A percentile compares a stretch with the other conserved stretches of the same genome.
Conservation (phyloP, 306 rosid genomes). For the Ammopiptanthus mongolicus region DNA sequence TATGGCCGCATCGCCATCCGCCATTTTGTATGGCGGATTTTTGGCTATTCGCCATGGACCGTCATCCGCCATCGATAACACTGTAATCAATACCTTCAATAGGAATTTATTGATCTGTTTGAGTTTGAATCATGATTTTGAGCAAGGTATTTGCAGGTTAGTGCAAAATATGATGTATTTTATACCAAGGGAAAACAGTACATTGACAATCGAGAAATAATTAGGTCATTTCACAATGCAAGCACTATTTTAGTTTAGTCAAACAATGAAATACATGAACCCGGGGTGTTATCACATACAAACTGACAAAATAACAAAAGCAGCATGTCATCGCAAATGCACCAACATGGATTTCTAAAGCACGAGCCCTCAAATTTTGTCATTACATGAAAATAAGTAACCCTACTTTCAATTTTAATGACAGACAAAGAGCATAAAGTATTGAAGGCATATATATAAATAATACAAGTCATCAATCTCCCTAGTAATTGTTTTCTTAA, state of each 20-base stretch:
- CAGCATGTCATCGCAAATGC: neutral
- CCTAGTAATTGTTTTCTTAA: neutral
- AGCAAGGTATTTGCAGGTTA: neutral
- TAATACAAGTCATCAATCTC: neutral
- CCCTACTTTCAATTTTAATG: neutral
- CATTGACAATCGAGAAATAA: neutral
- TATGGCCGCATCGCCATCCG: no score
- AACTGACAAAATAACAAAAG: neutral
- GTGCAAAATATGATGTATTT: neutral
- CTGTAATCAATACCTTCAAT: neutral
- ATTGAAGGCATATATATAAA: neutral
- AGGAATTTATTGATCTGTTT: neutral
- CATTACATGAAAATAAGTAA: slow-evolving; percentile 1
- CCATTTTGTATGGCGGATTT: no score
- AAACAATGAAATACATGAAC: neutral
- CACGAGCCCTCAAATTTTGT: neutral
- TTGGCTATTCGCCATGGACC: no score
- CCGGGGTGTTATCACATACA: neutral
- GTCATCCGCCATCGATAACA: no score
- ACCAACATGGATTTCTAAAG: neutral
- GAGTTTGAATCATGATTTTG: neutral
- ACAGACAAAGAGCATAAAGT: neutral
- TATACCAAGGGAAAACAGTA: neutral
- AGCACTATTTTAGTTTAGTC: neutral
- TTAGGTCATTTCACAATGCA: neutral